phyloP scores from a whole-genome alignment of 768 basidiomycete species.

The Russula abietina region DNA sequence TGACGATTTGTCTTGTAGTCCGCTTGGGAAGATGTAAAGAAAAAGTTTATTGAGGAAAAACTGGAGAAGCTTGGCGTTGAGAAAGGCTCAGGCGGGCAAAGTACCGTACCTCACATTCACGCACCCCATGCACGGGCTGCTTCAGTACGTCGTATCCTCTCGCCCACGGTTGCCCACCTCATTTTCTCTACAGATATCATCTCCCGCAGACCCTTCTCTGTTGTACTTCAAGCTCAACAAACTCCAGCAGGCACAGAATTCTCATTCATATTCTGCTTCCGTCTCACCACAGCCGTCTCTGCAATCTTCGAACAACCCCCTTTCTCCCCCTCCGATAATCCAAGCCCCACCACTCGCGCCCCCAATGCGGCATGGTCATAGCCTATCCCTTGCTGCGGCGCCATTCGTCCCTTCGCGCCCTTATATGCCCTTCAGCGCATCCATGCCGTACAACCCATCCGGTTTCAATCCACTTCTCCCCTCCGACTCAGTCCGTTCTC shows the following conservation, averaged over 20 bases:
- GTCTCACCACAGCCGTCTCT: conserved; percentile 57
- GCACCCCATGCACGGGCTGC: conserved; percentile 79
- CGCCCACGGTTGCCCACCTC: conserved; percentile 17
- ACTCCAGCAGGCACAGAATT: conserved; percentile 64
- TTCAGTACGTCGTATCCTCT: conserved; percentile 51
- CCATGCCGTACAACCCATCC: conserved; percentile 56
- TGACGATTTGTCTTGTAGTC: conserved; percentile 36
- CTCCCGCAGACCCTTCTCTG: conserved; percentile 81
- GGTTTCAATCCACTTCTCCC: conserved; percentile 51
- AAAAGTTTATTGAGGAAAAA: conserved; percentile 72
- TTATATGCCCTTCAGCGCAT: conserved; percentile 32
- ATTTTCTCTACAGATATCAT: conserved; percentile 58
- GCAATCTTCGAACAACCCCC: conserved; percentile 34
- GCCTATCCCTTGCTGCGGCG: conserved; percentile 63
- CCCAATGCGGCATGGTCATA: conserved; percentile 60
- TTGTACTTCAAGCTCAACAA: conserved; percentile 80
- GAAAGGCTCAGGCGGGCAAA: conserved; percentile 47
- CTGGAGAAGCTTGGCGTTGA: conserved; percentile 76
- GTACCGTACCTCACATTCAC: conserved; percentile 52
- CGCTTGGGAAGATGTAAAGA: conserved; percentile 70
- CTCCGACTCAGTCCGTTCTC: conserved; percentile 35
- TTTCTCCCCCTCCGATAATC: conserved; percentile 45
- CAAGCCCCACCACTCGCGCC: conserved; percentile 26
- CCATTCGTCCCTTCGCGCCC: conserved; percentile 39
- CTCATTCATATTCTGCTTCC: conserved; percentile 48